These are phyloP conservation scores for Ogataea pini DNA, from an alignment of 805 yeast species.

Conservation along the genomic window DNA sequence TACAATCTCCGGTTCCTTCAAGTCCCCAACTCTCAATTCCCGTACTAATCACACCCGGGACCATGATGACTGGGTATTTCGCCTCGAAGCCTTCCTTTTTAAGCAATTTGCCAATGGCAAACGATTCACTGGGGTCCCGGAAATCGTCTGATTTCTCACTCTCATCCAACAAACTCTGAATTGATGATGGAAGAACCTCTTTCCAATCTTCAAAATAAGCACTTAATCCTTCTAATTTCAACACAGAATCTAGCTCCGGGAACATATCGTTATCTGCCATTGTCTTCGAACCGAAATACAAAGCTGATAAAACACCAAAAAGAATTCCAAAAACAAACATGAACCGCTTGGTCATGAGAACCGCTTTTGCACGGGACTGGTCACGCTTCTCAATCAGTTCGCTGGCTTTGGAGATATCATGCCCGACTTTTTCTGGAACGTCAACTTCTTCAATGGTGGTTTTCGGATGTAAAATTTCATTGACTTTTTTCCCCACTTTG, in stretches of 20 bases:
- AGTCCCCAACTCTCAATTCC: conserved; percentile 95
- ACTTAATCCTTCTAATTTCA: conserved; percentile 56
- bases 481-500: conserved; percentile 7
- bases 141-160: conserved; percentile 47
- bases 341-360: conserved; percentile 47
- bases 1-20: conserved; percentile 74
- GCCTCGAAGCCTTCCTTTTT: conserved; percentile 48
- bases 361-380: conserved; percentile 14
- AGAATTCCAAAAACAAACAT: conserved; percentile 71
- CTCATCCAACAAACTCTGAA: conserved; percentile 61
- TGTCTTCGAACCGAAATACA: conserved; percentile 53
- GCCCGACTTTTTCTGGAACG: conserved; percentile 1
- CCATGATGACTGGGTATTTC: conserved; percentile 81
- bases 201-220: conserved; percentile 72
- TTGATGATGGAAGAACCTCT: conserved; percentile 65
- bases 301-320: conserved; percentile 65
- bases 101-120: conserved; percentile 81
- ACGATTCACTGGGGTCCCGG: conserved; percentile 71
- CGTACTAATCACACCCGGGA: conserved; percentile 95
- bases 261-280: conserved; percentile 43
- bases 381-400: conserved; percentile 5
- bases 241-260: conserved; percentile 50
- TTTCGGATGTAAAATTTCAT: conserved; percentile 6
- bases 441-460: conserved; percentile 5
- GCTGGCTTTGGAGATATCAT: conserved; percentile 6